Evolutionary conservation across 768 basidiomycete genomes (phyloP).

Genomic region (Suillus luteus): DNA sequence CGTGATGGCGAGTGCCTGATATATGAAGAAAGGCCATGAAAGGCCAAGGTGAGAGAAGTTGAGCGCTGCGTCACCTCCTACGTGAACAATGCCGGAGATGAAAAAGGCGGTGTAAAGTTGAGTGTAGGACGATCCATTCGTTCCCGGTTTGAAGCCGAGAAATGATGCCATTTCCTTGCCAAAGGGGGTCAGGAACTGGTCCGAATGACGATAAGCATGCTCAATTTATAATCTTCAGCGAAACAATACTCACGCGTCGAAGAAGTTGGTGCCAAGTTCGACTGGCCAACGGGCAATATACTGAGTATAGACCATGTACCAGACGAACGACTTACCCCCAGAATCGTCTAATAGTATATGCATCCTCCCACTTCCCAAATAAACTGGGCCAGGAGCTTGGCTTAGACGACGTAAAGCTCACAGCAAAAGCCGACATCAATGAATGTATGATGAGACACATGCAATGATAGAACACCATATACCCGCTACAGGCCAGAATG

Average conservation of each 20-base stretch:
- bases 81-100: slow-evolving; percentile 38
- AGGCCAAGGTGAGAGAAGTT: slow-evolving; percentile 5
- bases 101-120: slow-evolving; percentile 40
- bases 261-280: slow-evolving; percentile 42
- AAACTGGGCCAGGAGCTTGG: slow-evolving; percentile 42
- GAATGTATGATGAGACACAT: neutral
- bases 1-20: slow-evolving; percentile 38
- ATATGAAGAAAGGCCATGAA: slow-evolving; percentile 28
- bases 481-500: neutral
- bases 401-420: slow-evolving; percentile 22
- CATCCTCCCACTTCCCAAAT: slow-evolving; percentile 36
- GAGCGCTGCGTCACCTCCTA: slow-evolving; percentile 35
- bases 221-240: neutral
- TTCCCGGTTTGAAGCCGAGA: slow-evolving; percentile 30
- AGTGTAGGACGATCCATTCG: slow-evolving; percentile 31
- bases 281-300: slow-evolving; percentile 17
- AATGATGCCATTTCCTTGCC: slow-evolving; percentile 27
- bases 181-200: slow-evolving; percentile 31
- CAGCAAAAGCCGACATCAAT: slow-evolving; percentile 12
- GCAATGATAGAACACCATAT: slow-evolving; percentile 2
- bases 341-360: slow-evolving; percentile 40
- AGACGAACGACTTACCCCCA: slow-evolving; percentile 40
- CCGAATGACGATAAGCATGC: neutral
- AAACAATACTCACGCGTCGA: slow-evolving; percentile 32
- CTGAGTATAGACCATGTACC: neutral